phyloP scores from a whole-genome alignment of 2,329 filamentous ascomycete genomes.

The Arthroderma sp. region DNA sequence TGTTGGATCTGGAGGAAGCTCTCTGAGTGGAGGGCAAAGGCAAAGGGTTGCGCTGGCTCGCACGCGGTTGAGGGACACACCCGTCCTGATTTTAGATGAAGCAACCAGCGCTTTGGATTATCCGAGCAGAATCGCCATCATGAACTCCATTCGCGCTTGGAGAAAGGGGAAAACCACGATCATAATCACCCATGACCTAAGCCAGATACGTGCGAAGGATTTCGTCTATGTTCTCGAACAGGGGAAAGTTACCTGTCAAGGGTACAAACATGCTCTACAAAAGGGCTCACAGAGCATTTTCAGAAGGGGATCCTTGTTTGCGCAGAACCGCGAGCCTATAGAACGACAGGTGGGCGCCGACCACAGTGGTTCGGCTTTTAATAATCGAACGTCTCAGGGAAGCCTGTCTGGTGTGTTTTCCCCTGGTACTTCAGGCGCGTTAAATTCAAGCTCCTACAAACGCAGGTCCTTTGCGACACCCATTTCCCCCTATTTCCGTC shows the following conservation, averaged over 20 bases:
- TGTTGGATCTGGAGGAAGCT: constrained; percentile 55
- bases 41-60: constrained; percentile 72
- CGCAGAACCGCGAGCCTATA: neutral
- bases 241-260: constrained; percentile 55
- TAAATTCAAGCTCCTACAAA: neutral
- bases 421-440: no score
- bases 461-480: neutral
- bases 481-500: neutral
- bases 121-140: constrained; percentile 52
- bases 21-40: constrained; percentile 71
- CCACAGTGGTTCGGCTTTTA: no score
- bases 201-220: constrained; percentile 58
- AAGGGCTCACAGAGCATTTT: neutral
- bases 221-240: constrained; percentile 69
- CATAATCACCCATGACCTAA: constrained; percentile 81
- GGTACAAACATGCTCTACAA: constrained; percentile 37
- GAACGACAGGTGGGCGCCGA: neutral
- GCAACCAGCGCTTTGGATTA: constrained; percentile 75
- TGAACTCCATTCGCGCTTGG: constrained; percentile 67
- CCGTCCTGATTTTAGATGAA: constrained; percentile 77
- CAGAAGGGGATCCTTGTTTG: neutral
- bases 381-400: no score
- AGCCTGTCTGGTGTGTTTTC: no score
- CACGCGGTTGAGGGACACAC: constrained; percentile 61
- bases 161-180: constrained; percentile 72